Base-by-base conservation (phyloP, 2,329 filamentous ascomycete genomes). In the Teratosphaeria destructans region DNA sequence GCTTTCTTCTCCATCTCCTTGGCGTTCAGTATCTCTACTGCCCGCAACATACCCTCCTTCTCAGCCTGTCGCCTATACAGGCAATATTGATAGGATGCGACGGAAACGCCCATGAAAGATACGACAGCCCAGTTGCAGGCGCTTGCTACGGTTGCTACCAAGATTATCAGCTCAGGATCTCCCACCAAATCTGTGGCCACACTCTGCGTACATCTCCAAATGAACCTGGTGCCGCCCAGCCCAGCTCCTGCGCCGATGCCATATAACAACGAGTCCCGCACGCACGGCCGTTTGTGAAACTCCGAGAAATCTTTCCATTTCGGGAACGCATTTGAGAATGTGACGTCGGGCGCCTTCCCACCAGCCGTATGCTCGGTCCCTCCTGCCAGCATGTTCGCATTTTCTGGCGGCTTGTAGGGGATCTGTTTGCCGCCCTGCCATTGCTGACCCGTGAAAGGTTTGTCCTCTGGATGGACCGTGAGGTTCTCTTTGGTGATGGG, bases 41-140 rank as follows among this genome's bases (percentile, higher is more conserved):
- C 89, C 64, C 90, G 81, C 72, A 88, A 88, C 85, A 99, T 93
- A 63, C 90, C 88, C 62, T 86, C 84, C 67, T 86, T 83, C 75
- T 97, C 93, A 62, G 87, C 81, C 55, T 83, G 79, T 61, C 91
- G 81, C 62, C 83, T 82, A 65, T 85, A 86, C 69, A 91, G 85
- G 76, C 93, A 97, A 69, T 88, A 90, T 75, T 96, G 90, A 75
- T 91, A 94, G 56, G 87, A 86, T 34, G 81, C 80, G 54, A 88
- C 78, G n/a, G 88, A 86, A 6, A 82, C 82, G 23, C 87, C 71
- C 27, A 86, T 79, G 72, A 94, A 95, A 39, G 84, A 80, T 6
- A 85, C 89, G 5, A 94, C 90, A 0, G 90, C 91, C 88, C 89
- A 95, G 69, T 95, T 95, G 39, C 87, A 86, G 0, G 89, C 84